Conservation (phyloP, 129 eudicot genomes). For the Lactuca saligna region DNA sequence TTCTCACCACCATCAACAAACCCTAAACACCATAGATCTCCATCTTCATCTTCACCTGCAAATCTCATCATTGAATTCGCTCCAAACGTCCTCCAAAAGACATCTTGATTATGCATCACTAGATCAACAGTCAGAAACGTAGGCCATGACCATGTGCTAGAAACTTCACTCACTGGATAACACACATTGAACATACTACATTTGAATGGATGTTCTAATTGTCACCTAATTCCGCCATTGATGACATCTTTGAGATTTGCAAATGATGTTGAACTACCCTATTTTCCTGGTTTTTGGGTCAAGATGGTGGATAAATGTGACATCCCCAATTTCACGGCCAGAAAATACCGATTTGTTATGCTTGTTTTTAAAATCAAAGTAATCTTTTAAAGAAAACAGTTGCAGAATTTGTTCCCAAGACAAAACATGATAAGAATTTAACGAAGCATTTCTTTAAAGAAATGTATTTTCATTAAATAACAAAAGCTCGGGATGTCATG, state of each 20-base stretch:
- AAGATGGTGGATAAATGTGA: constrained; percentile 55
- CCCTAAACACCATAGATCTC: constrained; percentile 43
- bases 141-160: constrained; percentile 25
- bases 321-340: too few relatives aligned
- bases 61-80: constrained; percentile 48
- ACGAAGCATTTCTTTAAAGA: too few relatives aligned
- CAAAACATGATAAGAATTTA: too few relatives aligned
- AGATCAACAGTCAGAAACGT: constrained; percentile 42
- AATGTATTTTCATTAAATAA: too few relatives aligned
- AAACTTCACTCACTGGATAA: constrained; percentile 19
- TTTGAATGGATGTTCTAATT: constrained; percentile 58
- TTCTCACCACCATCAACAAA: constrained; percentile 52
- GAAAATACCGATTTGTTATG: too few relatives aligned
- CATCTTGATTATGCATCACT: constrained; percentile 43
- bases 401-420: too few relatives aligned
- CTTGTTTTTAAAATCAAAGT: too few relatives aligned
- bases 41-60: background rate
- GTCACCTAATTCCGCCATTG: constrained; percentile 81
- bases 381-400: too few relatives aligned
- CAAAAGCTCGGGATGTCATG: too few relatives aligned
- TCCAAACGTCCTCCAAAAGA: constrained; percentile 48
- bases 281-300: constrained; percentile 60
- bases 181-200: constrained; percentile 50
- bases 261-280: constrained; percentile 89
- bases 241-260: constrained; percentile 88